Percentiles rank a stretch among this genome's conserved stretches.
Conservation (phyloP, 1,284 basidiomycete genomes). For the Ganoderma lingzhi region DNA sequence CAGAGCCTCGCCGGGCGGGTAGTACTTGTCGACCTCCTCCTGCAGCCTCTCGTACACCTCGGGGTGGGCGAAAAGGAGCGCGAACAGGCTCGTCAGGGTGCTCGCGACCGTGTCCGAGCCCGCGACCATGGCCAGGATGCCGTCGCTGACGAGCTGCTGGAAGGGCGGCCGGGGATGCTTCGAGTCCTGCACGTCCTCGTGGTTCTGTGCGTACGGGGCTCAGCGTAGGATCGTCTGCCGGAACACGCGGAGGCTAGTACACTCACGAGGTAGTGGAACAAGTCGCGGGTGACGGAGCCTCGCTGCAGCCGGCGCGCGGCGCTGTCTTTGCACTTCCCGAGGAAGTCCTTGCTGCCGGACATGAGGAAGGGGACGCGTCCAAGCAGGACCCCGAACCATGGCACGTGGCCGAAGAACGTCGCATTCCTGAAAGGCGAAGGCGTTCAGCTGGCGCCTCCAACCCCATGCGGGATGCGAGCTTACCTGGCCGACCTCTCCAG, state of each 20-base stretch:
- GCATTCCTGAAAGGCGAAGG: not conserved
- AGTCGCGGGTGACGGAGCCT: not conserved
- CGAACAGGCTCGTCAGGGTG: slow-evolving; percentile 33
- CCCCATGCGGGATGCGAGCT: not conserved
- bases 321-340: not conserved
- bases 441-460: not conserved
- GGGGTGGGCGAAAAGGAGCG: slow-evolving; percentile 34
- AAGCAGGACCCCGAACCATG: not conserved
- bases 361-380: not conserved
- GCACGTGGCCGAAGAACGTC: not conserved
- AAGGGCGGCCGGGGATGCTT: slow-evolving; percentile 18
- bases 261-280: slow-evolving; percentile 1
- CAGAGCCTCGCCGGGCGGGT: slow-evolving; percentile 38
- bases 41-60: slow-evolving; percentile 33
- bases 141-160: slow-evolving; percentile 29
- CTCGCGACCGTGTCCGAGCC: slow-evolving; percentile 45
- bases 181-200: slow-evolving; percentile 31
- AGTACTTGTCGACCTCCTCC: slow-evolving; percentile 40
- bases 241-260: too few relatives aligned
- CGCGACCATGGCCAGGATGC: slow-evolving; percentile 33
- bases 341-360: not conserved
- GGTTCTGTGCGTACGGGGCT: slow-evolving; percentile 24
- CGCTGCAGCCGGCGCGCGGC: not conserved
- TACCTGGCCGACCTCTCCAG: not conserved
- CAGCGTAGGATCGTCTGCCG: not conserved